A percentile compares a stretch with the other conserved stretches of the same genome.
These are phyloP conservation scores for Pezicula neosporulosa DNA, from an alignment of 2,329 filamentous ascomycete species.

Conservation along the genomic window DNA sequence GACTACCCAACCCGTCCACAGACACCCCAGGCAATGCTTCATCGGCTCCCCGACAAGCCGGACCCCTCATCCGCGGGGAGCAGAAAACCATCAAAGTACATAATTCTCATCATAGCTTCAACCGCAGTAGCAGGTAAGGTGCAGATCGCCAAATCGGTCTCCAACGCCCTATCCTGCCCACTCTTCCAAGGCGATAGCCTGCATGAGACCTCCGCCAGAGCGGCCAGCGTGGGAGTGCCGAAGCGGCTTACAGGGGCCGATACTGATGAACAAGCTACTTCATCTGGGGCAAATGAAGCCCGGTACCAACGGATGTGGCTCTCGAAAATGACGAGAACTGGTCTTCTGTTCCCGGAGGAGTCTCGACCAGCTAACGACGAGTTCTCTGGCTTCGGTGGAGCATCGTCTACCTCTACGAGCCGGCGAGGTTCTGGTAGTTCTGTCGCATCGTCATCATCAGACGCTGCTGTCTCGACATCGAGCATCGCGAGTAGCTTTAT, in stretches of 20 bases:
- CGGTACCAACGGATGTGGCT: conserved; percentile 31
- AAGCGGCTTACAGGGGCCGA: neutral
- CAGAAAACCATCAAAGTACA: conserved; percentile 20
- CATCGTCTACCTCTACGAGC: conserved; percentile 20
- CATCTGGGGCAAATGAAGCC: neutral
- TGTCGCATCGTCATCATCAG: conserved; percentile 8
- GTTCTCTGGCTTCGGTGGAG: conserved; percentile 28
- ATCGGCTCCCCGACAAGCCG: conserved; percentile 23
- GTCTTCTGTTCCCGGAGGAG: conserved; percentile 28
- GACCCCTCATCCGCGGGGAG: conserved; percentile 1
- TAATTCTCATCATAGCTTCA: conserved; percentile 25
- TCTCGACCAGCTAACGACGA: conserved; percentile 26
- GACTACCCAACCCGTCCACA: conserved; percentile 9
- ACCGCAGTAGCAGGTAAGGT: conserved; percentile 26
- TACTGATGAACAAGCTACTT: neutral
- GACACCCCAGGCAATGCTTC: conserved; percentile 22
- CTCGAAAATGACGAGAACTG: conserved; percentile 28
- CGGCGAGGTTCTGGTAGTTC: conserved; percentile 23
- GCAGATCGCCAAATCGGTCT: conserved; percentile 24
- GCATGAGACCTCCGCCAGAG: conserved; percentile 27
- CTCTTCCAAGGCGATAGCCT: conserved; percentile 27
- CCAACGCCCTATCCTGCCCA: conserved; percentile 22
- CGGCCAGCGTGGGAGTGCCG: conserved; percentile 18
- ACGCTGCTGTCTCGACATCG: conserved; percentile 1
- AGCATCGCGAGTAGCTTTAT: conserved; percentile 1